Evolutionary conservation across 1,139 yeast species (phyloP), one percentile per base, ranked within the genome.

Genomic region (Diutina scorzettiae): DNA sequence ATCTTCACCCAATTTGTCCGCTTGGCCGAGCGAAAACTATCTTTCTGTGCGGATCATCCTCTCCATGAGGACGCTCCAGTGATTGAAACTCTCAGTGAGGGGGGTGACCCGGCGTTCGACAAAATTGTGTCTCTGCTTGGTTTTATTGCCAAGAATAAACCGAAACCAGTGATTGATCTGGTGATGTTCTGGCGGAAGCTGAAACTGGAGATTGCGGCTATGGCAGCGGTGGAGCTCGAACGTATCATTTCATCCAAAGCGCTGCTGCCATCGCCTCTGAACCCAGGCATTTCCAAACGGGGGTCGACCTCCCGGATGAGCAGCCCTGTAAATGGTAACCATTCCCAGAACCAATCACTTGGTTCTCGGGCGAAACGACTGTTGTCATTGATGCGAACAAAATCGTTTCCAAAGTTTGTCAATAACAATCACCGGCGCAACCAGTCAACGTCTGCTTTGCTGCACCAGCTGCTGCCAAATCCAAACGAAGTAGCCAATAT

Each of bases 161-260:
- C 97, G 0, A 89, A 87, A 53, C 95, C 96, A 0, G 96, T 93
- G 3, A 89, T 93, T 39, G 98, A 93, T 57, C 85, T 95, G 19
- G 96, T 91, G 46, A 89, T 93, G 97, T 89, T 84, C 55, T 91
- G 99, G 99, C 71, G 98, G 46, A 86, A 89, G 57, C 77, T 93
- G 4, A 69, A 91, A 57, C 79, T 93, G 24, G 96, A 89, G 51
- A 81, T 84, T 3, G 87, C 95, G 0, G 71, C 79, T 3, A 68
- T 78, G 64, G 94, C 95, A 0, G 78, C 83, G 1, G 64, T 72
- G 8, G 81, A 78, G 46, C 76, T 74, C 14, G 80, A 74, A 44
- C 29, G 39, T 5, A 20, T 23, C 7, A 34, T 34, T 18, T 18
- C 17, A 20, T 4, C 25, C n/a, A 17, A 21, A n/a, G 27, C 11